A percentile compares a stretch with the other conserved stretches of the same genome.
These are phyloP conservation scores for Tympanopsis confertula DNA, from an alignment of 2,329 filamentous ascomycete genomes.

Conservation along the genomic window DNA sequence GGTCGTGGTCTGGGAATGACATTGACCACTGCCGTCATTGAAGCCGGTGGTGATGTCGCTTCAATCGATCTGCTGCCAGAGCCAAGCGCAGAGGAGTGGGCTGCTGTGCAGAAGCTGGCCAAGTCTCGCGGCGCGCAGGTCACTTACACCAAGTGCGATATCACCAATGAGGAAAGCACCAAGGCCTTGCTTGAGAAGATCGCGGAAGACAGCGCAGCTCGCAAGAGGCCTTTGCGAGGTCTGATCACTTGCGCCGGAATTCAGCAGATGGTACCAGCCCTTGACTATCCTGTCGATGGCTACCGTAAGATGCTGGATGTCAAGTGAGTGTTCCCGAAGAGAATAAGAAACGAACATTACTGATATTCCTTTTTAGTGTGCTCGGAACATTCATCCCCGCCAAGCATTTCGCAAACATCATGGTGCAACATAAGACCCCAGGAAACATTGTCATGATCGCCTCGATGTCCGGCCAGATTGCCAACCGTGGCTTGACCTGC, in stretches of 20 bases:
- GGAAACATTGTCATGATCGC: slow-evolving; percentile 38
- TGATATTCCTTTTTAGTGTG: slow-evolving; percentile 24
- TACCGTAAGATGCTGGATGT: slow-evolving; percentile 60
- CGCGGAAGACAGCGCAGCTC: slow-evolving; percentile 16
- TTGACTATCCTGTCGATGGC: slow-evolving; percentile 37
- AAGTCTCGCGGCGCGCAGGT: slow-evolving; percentile 17
- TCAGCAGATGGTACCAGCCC: slow-evolving; percentile 30
- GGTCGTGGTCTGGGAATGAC: slow-evolving; percentile 37
- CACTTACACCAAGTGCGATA: slow-evolving; percentile 31
- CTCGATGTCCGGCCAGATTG: slow-evolving; percentile 35
- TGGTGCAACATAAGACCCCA: slow-evolving; percentile 24
- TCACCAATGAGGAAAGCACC: slow-evolving; percentile 29
- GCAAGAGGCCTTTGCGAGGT: slow-evolving; percentile 20
- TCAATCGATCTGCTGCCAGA: slow-evolving; percentile 31
- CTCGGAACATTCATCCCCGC: slow-evolving; percentile 61
- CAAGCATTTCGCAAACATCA: slow-evolving; percentile 53
- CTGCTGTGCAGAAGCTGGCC: slow-evolving; percentile 25
- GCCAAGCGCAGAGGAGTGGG: slow-evolving; percentile 25
- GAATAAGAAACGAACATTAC: not conserved
- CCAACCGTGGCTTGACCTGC: slow-evolving; percentile 44
- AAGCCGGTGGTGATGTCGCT: slow-evolving; percentile 34
- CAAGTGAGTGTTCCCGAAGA: slow-evolving; percentile 30
- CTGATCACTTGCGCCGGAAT: slow-evolving; percentile 35
- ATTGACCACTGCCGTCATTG: slow-evolving; percentile 32
- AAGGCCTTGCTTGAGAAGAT: slow-evolving; percentile 21